Conservation (phyloP, 2,329 filamentous ascomycete species). For the Cercospora sojina region DNA sequence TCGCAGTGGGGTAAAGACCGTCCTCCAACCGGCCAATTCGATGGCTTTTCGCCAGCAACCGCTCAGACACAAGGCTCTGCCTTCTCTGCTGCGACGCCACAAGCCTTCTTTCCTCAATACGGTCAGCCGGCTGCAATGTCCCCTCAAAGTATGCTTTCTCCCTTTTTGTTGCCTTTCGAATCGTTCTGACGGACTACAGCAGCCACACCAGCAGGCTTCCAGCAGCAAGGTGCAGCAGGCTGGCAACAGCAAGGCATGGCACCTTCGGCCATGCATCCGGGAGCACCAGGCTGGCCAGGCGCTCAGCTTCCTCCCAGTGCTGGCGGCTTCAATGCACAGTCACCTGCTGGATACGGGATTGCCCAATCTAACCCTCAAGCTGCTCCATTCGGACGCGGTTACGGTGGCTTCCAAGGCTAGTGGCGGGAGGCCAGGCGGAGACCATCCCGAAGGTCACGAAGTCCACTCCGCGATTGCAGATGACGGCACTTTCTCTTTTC, state of each 20-base stretch:
- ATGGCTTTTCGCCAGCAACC: slow-evolving; percentile 75
- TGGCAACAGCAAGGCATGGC: slow-evolving; percentile 58
- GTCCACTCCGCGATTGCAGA: background rate
- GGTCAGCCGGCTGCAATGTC: slow-evolving; percentile 67
- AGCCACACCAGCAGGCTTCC: slow-evolving; percentile 57
- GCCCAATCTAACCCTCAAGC: slow-evolving; percentile 43
- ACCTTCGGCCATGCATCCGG: slow-evolving; percentile 30
- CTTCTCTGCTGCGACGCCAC: slow-evolving; percentile 68
- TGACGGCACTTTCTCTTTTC: background rate
- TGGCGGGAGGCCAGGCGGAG: background rate
- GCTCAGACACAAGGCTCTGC: slow-evolving; percentile 64
- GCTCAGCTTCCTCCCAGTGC: slow-evolving; percentile 60
- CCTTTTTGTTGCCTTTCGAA: background rate
- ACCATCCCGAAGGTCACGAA: slow-evolving; percentile 10
- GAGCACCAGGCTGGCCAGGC: slow-evolving; percentile 46
- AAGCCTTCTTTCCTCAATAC: slow-evolving; percentile 90
- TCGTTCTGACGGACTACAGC: slow-evolving; percentile 37
- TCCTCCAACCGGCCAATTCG: slow-evolving; percentile 77
- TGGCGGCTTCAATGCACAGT: slow-evolving; percentile 71
- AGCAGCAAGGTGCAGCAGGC: slow-evolving; percentile 58
- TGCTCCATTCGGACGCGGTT: slow-evolving; percentile 52
- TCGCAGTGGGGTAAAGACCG: slow-evolving; percentile 97
- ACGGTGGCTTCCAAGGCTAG: slow-evolving; percentile 61
- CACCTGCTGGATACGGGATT: slow-evolving; percentile 51
- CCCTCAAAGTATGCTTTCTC: slow-evolving; percentile 39